These are phyloP conservation scores for Rhodotorula sp. DNA, from an alignment of 1,284 basidiomycete species.

Conservation along the genomic window DNA sequence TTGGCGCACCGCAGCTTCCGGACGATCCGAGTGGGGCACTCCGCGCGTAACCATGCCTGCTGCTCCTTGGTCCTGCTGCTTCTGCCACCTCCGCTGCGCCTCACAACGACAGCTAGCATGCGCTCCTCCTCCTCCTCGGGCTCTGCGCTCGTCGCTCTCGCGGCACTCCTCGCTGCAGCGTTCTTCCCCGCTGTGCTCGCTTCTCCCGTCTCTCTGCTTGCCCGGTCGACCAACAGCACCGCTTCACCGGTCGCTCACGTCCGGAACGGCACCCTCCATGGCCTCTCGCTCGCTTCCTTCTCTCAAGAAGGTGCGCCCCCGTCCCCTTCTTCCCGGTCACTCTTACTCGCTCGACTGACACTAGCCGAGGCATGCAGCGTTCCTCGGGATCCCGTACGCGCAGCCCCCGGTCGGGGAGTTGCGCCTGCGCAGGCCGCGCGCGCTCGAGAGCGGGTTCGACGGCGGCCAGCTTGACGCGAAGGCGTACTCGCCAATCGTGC, in stretches of 20 bases:
- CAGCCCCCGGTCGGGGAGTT: constrained; percentile 55
- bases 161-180: neutral
- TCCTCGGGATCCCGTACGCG: constrained; percentile 61
- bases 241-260: constrained; percentile 4
- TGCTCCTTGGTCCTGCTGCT: no score
- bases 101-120: no score
- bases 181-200: neutral
- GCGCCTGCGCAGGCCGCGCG: constrained; percentile 57
- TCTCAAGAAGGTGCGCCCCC: constrained; percentile 16
- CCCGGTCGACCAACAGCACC: neutral
- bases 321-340: neutral
- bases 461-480: constrained; percentile 6
- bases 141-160: neutral
- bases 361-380: constrained; percentile 26
- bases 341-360: neutral
- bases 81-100: no score
- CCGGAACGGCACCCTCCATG: constrained; percentile 27
- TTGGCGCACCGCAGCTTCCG: no score
- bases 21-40: no score
- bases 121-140: no score
- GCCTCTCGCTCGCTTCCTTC: constrained; percentile 9
- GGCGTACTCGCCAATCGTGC: constrained; percentile 22
- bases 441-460: constrained; percentile 42
- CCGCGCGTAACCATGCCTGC: no score
- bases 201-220: neutral